Base-by-base conservation (phyloP, 2,329 filamentous ascomycete species). In the Blumeria graminis region DNA sequence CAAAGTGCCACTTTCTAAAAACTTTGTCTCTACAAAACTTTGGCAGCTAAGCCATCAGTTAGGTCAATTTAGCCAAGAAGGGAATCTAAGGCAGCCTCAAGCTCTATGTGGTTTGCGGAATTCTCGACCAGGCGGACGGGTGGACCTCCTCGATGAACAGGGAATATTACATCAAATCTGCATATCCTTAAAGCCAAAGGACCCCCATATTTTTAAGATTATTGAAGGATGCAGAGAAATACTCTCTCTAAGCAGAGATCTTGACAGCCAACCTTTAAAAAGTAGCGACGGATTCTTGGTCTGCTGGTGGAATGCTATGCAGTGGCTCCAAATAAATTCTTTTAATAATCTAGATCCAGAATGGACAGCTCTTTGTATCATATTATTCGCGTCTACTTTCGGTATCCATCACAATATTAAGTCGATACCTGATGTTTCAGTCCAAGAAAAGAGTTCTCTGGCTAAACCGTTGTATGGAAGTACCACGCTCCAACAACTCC, bases 241-340 rank as follows among this genome's bases (percentile, higher is more conserved):
- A 36, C 66, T 88, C 33, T 77, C 78, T 6, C 71, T 77, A 18
- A 71, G 73, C 0, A 72, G 59, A 76, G 43, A 77, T 69, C 58
- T 81, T 71, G 16, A 55, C n/a, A 41, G 14, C 10, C 10, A 32
- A 6, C 22, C 52, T 28, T 32, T 14, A 3, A 39, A 38, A 3
- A 16, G 10, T 22, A 22, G 22, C 41, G 69, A 84, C 72, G 71
- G 72, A 32, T 69, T 87, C 9, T 69, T 85, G 57, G 74, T 80
- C 9, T 78, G 76, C 1, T 89, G 84, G 82, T 84, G 84, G 76
- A 81, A 86, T 64, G 74, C 78, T 18, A 76, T 84, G 68, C 77
- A 79, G 59, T 90, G 84, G 84, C 70, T 86, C 43, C 69, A 70
- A 34, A 64, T 68, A 10, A 73, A 74, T 57, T 70, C 73, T 3